Evolutionary conservation across 2,329 filamentous ascomycete genomes (phyloP), one percentile per base, ranked within the genome.

Genomic region (Penicillium sp.): DNA sequence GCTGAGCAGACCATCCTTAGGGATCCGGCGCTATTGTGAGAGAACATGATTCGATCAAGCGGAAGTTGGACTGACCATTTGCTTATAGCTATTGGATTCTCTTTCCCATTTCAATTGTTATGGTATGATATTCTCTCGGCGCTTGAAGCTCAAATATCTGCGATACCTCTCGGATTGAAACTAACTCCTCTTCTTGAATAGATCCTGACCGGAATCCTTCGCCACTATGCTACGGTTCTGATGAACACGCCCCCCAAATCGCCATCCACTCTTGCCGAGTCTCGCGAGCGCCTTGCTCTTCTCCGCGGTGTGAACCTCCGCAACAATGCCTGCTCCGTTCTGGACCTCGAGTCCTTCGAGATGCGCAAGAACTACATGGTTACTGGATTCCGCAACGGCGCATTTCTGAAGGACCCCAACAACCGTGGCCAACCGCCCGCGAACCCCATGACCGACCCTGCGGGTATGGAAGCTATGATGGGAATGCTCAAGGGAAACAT

Each of bases 401-500:
- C 85, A 34, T 99, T 92, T 72, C 81, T 99, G 47, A 97, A 96
- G 73, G 90, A 95, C 62, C 92, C 92, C 2, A 90, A 94, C 53
- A 85, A 82, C 69, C 87, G 89, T 71, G 92, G 92, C 51, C 90
- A 97, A 77, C 89, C 92, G 3, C 88, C 92, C 21, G 86, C 91
- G 38, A 99, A 97, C 77, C 94, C 94, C 4, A 92, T 99, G 85
- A 90, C 89, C 11, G 94, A 99, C 74, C 95, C 95, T 23, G 89
- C 89, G 47, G 91, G 91, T 57, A 99, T 99, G 94, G 95, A 99
- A 72, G 93, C 92, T 66, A 99, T 99, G 94, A 99, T 99, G 94
- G 93, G 94, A 66, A 96, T 96, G 91, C 96, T 99, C 91, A 99
- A 99, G 84, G 92, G 92, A 57, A 96, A 99, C 73, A 96, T 99